phyloP scores from a whole-genome alignment of 257 asterid species.

The Osmanthus fragrans region DNA sequence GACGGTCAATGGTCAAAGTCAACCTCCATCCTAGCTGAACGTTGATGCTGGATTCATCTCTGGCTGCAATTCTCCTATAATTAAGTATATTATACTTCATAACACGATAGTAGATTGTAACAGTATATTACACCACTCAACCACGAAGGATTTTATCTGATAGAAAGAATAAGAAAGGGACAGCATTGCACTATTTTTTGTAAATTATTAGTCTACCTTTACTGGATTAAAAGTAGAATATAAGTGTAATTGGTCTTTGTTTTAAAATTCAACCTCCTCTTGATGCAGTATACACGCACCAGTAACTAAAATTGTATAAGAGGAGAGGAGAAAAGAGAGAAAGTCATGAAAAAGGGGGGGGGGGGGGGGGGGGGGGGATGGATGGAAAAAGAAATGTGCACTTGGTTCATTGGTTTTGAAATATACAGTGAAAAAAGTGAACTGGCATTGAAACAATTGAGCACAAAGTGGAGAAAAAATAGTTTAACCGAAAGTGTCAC shows the following conservation, averaged over 20 bases:
- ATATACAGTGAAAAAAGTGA: too few species aligned
- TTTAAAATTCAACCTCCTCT: neutral
- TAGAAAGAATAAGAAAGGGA: neutral
- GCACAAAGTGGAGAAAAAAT: neutral
- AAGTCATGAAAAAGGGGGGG: too few species aligned
- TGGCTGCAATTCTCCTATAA: too few species aligned
- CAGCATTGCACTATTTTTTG: neutral
- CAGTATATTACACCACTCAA: neutral
- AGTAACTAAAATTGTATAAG: neutral
- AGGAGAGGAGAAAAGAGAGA: too few species aligned
- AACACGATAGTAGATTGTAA: neutral
- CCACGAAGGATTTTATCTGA: neutral
- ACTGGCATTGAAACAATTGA: neutral
- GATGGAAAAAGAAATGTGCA: too few species aligned
- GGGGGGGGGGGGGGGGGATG: too few species aligned
- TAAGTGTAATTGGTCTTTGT: neutral
- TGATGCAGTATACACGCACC: neutral
- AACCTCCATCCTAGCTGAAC: too few species aligned
- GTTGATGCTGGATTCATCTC: too few species aligned
- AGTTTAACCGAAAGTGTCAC: neutral
- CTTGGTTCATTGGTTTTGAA: too few species aligned
- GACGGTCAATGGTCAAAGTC: too few species aligned
- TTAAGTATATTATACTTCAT: too few species aligned
- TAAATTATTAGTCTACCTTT: neutral
- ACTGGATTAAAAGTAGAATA: neutral